Evolutionary conservation across 108 stramenopile genomes (phyloP), one percentile per base, ranked within the genome.

Genomic region (Conticribra guillardii): DNA sequence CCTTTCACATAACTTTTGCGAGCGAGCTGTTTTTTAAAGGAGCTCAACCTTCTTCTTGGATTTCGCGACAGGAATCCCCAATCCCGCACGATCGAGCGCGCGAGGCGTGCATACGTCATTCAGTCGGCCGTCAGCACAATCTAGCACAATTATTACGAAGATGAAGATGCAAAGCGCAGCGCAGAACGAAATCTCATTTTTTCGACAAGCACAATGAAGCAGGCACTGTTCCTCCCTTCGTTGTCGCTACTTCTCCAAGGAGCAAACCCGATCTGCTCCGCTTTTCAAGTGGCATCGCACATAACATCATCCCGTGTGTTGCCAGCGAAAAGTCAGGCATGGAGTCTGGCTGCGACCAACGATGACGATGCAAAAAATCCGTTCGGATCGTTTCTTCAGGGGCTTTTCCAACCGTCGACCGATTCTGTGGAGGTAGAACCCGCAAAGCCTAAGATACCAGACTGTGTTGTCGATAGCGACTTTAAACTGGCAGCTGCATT

Each of bases 401-500:
- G 55, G 24, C 16, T 58, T 29, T 51, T 59, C 21, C 31, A 55
- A 59, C 44, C 53, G 5, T 23, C 28, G 19, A 17, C 15, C 9
- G 46, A 17, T 2, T 30, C 34, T 2, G 49, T 33, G 46, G 45
- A 69, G 21, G 80, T 69, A 18, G 59, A 84, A 52, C 37, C 61
- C 31, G 55, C 76, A 67, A 41, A 74, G 60, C 60, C 77, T 30
- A 28, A 69, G 26, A 45, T 76, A 27, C 55, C 79, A 8, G 82
- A 82, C 31, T 52, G 49, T 0, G 69, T 85, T 17, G 80, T 88
- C 22, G 85, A 86, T 55, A 67, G 74, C 34, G 86, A 87, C 67
- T 91, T 72, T 73, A 84, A 73, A 27, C 22, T 91, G 44, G 81
- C 80, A 22, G 74, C 52, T 21, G 67, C 81, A 51, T 91, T 91